Percentiles rank a stretch among this genome's conserved stretches.
These are phyloP conservation scores for Kodamaea jinghongensis DNA, from an alignment of 805 yeast genomes.

Conservation along the genomic window DNA sequence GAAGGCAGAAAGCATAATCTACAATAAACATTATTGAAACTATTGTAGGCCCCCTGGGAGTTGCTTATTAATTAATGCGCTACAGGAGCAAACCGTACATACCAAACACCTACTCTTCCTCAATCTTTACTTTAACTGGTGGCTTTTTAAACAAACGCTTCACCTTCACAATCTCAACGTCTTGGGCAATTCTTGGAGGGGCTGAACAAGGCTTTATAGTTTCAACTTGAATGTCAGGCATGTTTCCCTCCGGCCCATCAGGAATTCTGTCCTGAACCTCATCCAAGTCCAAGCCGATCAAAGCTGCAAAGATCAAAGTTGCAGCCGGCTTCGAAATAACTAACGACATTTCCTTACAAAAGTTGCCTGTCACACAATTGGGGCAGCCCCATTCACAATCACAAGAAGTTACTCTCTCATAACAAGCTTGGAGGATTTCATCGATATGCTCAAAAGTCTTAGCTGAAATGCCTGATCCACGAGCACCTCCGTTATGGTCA, in stretches of 20 bases:
- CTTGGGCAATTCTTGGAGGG: slow-evolving; percentile 59
- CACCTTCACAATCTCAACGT: slow-evolving; percentile 41
- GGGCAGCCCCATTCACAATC: slow-evolving; percentile 78
- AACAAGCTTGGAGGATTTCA: slow-evolving; percentile 58
- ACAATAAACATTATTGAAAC: too few relatives aligned
- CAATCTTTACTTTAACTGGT: background rate
- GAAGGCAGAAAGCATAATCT: too few relatives aligned
- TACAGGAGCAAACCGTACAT: too few relatives aligned
- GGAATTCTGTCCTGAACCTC: slow-evolving; percentile 43
- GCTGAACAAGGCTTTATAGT: slow-evolving; percentile 57
- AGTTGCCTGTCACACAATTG: slow-evolving; percentile 78
- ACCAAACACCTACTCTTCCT: background rate
- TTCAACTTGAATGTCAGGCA: slow-evolving; percentile 68
- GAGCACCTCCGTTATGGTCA: slow-evolving; percentile 78
- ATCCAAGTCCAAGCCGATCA: slow-evolving; percentile 55
- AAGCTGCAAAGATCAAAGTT: slow-evolving; percentile 56
- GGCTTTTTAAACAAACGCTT: background rate
- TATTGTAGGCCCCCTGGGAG: too few relatives aligned
- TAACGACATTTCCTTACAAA: slow-evolving; percentile 75
- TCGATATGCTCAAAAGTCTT: slow-evolving; percentile 80
- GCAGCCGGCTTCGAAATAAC: slow-evolving; percentile 91
- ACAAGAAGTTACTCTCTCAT: slow-evolving; percentile 60
- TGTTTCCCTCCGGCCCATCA: slow-evolving; percentile 73
- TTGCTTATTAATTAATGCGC: background rate
- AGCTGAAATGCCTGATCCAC: slow-evolving; percentile 76